Base-by-base conservation (phyloP, 2,329 filamentous ascomycete genomes). In the Orbilia brochopaga region DNA sequence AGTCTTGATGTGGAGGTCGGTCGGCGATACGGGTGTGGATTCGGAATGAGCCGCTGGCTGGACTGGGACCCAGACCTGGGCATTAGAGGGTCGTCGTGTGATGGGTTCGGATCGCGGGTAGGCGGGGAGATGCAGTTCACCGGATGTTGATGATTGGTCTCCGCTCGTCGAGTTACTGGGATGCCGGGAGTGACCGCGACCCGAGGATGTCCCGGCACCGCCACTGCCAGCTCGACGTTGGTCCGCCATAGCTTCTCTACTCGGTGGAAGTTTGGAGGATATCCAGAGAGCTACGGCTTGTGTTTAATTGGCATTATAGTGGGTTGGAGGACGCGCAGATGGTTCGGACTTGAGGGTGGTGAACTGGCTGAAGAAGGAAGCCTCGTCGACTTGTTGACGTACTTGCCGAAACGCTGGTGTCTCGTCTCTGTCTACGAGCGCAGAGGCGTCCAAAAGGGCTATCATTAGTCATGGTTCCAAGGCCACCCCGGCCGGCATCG, bases 301-400 rank as follows among this genome's bases (percentile, higher is more conserved):
- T 72, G 67, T 60, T 72, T 72, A 65, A 72, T 72, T 72, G 67
- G 67, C 67, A 72, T 72, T 64, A 72, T 72, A 72, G 40, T 58
- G 23, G 56, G 54, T 17, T n/a, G n/a, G n/a, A n/a, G 27, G 27
- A 32, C 8, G 3, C 27, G n/a, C n/a, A n/a, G n/a, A n/a, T n/a
- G 55, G 40, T 40, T 40, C 21, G 21, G 8, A 40, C 7, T 50
- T 21, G 35, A n/a, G 46, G 24, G 11, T 42, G 21, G 32, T 58
- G 48, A 13, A 57, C 54, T 30, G 52, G 44, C 32, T 44, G 2
- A 23, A 35, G 27, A 32, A 32, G 35, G 17, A 37, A 46, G 37
- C 40, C 32, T 50, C 62, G 63, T 48, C 54, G 44, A 40, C 55
- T 21, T 55, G 27, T 53, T n/a, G 57, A 51, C 57, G 23, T 1